These are phyloP conservation scores for Limtongozyma cylindracea DNA, from an alignment of 805 yeast genomes.

Conservation along the genomic window DNA sequence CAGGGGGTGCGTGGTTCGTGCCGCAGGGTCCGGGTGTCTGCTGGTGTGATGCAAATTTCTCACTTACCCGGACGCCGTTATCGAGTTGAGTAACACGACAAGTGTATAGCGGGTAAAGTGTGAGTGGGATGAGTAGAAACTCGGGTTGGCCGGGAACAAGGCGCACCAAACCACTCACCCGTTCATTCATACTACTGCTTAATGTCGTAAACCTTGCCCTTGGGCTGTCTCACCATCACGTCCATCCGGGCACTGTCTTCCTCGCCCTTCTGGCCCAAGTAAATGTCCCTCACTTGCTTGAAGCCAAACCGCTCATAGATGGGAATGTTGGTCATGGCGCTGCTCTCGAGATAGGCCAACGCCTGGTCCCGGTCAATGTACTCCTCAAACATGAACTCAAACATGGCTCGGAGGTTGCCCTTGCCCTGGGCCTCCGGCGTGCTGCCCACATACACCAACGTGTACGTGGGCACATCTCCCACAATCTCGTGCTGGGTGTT, in stretches of 20 bases:
- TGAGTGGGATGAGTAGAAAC: too few species aligned
- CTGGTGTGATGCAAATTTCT: too few species aligned
- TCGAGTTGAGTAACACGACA: too few species aligned
- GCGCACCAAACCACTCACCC: too few species aligned
- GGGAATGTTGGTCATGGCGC: constrained; percentile 18
- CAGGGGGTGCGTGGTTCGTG: too few species aligned
- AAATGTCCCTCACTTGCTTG: constrained; percentile 19
- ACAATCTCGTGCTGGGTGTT: constrained; percentile 18
- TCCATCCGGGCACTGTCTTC: constrained; percentile 15
- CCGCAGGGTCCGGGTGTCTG: too few species aligned
- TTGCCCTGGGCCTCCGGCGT: constrained; percentile 20
- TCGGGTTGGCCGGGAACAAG: too few species aligned
- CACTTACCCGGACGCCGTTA: too few species aligned
- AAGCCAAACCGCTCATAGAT: constrained; percentile 27
- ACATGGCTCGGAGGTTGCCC: constrained; percentile 23
- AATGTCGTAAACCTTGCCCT: too few species aligned
- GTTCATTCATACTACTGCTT: too few species aligned
- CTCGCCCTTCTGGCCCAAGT: constrained; percentile 14
- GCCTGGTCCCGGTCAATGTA: constrained; percentile 15
- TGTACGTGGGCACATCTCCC: constrained; percentile 10
- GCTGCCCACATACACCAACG: constrained; percentile 18
- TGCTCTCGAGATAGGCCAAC: constrained; percentile 23
- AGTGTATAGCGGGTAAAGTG: too few species aligned
- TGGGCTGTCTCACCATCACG: constrained; percentile 14
- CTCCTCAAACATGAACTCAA: constrained; percentile 19